Evolutionary conservation across 306 rosid species (phyloP).

Genomic region (Biancaea sappan): DNA sequence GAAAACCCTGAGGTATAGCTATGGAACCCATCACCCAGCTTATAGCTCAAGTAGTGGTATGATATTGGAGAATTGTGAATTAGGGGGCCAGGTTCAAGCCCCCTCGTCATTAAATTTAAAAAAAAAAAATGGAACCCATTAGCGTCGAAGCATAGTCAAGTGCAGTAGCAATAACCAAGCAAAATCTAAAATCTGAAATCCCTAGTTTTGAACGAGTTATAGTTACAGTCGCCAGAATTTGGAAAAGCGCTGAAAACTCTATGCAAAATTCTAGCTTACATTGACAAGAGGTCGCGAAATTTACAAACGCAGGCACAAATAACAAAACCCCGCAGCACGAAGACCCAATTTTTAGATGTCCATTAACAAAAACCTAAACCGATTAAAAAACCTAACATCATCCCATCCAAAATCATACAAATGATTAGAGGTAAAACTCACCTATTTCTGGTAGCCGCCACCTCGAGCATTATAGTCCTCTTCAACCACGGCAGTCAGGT

Average conservation of each 20-base stretch:
- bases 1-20: neutral
- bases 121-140: neutral
- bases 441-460: slow-evolving; percentile 88
- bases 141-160: neutral
- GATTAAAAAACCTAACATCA: neutral
- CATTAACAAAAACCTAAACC: neutral
- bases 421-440: neutral
- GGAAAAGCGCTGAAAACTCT: neutral
- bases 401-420: neutral
- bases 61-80: too few species aligned
- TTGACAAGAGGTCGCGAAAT: neutral
- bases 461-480: slow-evolving; percentile 60
- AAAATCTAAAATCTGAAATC: neutral
- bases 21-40: neutral
- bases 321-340: neutral
- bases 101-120: too few species aligned
- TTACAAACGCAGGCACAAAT: neutral
- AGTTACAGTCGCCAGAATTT: neutral
- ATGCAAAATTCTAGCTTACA: neutral
- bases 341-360: neutral
- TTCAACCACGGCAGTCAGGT: slow-evolving; percentile 53
- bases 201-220: neutral
- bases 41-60: too few species aligned
- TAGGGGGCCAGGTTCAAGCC: too few species aligned
- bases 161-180: neutral